These are phyloP conservation scores for Microcyclospora pomicola DNA, from an alignment of 2,329 filamentous ascomycete species.

Conservation along the genomic window DNA sequence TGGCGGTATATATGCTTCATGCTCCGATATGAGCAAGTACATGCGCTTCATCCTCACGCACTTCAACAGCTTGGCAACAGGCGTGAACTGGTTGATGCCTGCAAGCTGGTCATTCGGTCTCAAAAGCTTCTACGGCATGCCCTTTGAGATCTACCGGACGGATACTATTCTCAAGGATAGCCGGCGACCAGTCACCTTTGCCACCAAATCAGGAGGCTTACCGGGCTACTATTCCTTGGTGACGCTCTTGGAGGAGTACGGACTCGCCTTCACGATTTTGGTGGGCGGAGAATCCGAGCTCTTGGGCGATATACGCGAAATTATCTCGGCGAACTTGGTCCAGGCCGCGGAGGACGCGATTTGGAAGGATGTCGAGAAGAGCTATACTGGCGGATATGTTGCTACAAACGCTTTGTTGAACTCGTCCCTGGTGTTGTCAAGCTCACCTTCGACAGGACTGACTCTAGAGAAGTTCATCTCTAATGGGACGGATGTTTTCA, in stretches of 20 bases:
- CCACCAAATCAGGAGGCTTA: conserved; percentile 32
- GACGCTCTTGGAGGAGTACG: conserved; percentile 30
- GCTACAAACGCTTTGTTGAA: conserved; percentile 9
- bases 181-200: conserved; percentile 28
- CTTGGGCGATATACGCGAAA: conserved; percentile 17
- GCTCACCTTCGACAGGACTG: conserved; percentile 10
- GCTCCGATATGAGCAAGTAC: conserved; percentile 30
- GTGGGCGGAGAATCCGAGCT: conserved; percentile 17
- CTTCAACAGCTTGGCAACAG: conserved; percentile 27
- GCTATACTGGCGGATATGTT: conserved; percentile 9
- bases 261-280: conserved; percentile 30
- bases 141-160: conserved; percentile 35
- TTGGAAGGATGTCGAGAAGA: conserved; percentile 8
- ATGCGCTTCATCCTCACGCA: conserved; percentile 30
- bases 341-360: conserved; percentile 21
- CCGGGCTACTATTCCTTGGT: conserved; percentile 30
- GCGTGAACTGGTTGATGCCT: conserved; percentile 32
- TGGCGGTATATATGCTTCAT: conserved; percentile 31
- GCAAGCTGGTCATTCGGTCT: conserved; percentile 24
- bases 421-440: conserved; percentile 10
- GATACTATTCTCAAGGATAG: conserved; percentile 25
- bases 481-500: conserved; percentile 15
- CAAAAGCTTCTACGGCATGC: conserved; percentile 32
- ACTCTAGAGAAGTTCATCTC: conserved; percentile 12
- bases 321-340: conserved; percentile 18